Conservation (phyloP, 495 filamentous ascomycete species). For the Penicillium waksmanii region DNA sequence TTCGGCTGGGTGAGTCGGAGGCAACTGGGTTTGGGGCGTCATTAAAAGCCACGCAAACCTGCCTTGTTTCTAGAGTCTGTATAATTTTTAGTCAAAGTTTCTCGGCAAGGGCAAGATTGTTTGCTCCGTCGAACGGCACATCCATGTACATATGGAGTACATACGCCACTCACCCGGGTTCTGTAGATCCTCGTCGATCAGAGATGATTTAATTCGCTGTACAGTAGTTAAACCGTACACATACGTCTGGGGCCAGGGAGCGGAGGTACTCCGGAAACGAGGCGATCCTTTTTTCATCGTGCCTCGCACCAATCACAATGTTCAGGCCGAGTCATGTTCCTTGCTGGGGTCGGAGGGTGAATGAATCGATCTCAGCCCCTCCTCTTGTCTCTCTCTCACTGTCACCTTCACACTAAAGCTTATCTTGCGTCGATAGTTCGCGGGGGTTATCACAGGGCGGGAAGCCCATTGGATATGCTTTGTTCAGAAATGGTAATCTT, state of each 20-base stretch:
- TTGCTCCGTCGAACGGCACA: constrained; percentile 4
- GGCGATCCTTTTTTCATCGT: neutral
- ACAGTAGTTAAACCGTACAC: neutral
- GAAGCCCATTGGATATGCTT: constrained; percentile 9
- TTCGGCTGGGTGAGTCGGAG: neutral
- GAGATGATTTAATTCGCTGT: constrained; percentile 1
- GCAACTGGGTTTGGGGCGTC: neutral
- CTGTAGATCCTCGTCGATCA: constrained; percentile 5
- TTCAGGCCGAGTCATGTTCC: neutral
- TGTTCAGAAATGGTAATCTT: neutral
- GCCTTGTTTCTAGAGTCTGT: neutral
- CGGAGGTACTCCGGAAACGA: neutral
- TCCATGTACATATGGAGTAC: neutral
- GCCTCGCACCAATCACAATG: neutral
- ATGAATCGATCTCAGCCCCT: neutral
- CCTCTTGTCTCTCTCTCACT: neutral
- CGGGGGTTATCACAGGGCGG: neutral
- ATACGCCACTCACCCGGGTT: constrained; percentile 1
- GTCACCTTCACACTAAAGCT: constrained; percentile 4
- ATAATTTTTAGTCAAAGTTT: neutral
- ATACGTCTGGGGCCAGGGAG: neutral
- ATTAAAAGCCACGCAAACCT: neutral
- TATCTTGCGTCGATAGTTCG: constrained; percentile 25
- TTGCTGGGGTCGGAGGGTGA: neutral
- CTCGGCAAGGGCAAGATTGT: neutral